Percentiles rank a stretch among this genome's conserved stretches.
These are phyloP conservation scores for Sporopachydermia cereana DNA, from an alignment of 1,139 yeast genomes.

Conservation along the genomic window DNA sequence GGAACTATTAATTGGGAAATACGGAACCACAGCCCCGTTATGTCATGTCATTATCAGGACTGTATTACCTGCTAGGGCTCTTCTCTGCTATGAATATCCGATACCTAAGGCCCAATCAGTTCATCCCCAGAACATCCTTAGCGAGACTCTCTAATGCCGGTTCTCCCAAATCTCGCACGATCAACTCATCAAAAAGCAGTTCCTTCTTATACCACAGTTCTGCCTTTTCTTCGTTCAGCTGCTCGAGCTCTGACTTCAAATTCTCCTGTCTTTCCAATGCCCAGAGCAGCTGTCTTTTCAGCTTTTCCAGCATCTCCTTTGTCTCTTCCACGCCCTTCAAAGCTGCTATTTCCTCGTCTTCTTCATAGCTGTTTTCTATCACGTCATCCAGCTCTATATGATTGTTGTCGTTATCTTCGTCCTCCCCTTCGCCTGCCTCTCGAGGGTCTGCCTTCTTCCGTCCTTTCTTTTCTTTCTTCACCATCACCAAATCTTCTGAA, in stretches of 20 bases:
- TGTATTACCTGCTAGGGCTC: too few relatives aligned
- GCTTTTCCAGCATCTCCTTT: slow-evolving; percentile 18
- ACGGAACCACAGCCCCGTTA: too few relatives aligned
- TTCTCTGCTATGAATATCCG: too few relatives aligned
- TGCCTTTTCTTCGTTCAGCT: slow-evolving; percentile 29
- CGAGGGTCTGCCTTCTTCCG: background rate
- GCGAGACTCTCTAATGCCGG: slow-evolving; percentile 9
- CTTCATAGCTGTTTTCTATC: slow-evolving; percentile 11
- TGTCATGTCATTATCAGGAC: too few relatives aligned
- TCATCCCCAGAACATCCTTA: slow-evolving; percentile 2
- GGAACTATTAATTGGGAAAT: too few relatives aligned
- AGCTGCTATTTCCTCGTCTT: slow-evolving; percentile 17
- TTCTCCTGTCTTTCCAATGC: slow-evolving; percentile 36
- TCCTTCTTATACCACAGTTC: slow-evolving; percentile 49
- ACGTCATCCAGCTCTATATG: slow-evolving; percentile 6
- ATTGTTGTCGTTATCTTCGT: background rate
- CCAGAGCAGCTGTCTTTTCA: slow-evolving; percentile 33
- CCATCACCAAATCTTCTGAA: background rate
- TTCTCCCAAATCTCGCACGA: slow-evolving; percentile 20
- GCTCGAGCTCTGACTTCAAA: slow-evolving; percentile 32
- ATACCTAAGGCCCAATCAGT: too few relatives aligned
- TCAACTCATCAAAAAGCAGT: slow-evolving; percentile 39
- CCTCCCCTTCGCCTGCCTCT: background rate
- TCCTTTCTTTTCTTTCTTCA: background rate
- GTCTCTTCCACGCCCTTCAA: slow-evolving; percentile 18